Percentiles rank a stretch among this genome's conserved stretches.
phyloP scores from a whole-genome alignment of 2,329 filamentous ascomycete species.

The Diaporthe nobilis region DNA sequence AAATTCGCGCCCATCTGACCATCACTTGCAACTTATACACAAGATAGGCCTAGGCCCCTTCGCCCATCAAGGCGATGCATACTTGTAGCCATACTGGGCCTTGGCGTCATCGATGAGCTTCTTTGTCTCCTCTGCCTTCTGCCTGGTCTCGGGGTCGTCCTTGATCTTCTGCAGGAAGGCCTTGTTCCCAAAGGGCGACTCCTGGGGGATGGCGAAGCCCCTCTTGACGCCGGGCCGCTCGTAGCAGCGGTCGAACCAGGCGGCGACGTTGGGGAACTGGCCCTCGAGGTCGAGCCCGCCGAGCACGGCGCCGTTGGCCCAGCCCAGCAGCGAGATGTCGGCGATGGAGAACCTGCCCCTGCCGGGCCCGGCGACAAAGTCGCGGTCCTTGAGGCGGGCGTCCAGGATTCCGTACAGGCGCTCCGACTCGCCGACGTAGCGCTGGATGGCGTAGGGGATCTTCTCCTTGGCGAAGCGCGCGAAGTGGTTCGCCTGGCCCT shows the following conservation, averaged over 20 bases:
- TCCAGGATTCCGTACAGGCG: conserved; percentile 82
- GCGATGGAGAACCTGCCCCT: conserved; percentile 74
- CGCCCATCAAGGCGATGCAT: conserved; percentile 54
- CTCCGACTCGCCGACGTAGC: conserved; percentile 82
- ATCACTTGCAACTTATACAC: background rate
- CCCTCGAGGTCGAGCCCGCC: conserved; percentile 71
- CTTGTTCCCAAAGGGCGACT: conserved; percentile 56
- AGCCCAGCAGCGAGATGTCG: conserved; percentile 81
- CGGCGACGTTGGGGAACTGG: conserved; percentile 75
- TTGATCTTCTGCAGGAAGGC: conserved; percentile 54
- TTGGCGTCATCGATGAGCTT: conserved; percentile 57
- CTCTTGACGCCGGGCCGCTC: conserved; percentile 73
- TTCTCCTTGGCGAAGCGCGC: conserved; percentile 75
- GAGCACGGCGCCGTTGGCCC: conserved; percentile 73
- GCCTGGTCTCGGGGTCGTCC: conserved; percentile 61
- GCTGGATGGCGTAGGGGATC: conserved; percentile 78
- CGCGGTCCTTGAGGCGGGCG: conserved; percentile 68
- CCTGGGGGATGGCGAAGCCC: conserved; percentile 73
- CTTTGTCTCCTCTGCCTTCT: conserved; percentile 57
- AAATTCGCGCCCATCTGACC: background rate
- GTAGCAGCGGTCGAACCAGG: conserved; percentile 76
- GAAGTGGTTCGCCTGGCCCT: conserved; percentile 85
- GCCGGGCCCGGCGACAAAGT: conserved; percentile 68
- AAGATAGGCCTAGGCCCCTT: background rate
- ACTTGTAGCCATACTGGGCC: conserved; percentile 64